Evolutionary conservation across 2,329 filamentous ascomycete genomes (phyloP), one percentile per base, ranked within the genome.

Genomic region (Phialophora chinensis): DNA sequence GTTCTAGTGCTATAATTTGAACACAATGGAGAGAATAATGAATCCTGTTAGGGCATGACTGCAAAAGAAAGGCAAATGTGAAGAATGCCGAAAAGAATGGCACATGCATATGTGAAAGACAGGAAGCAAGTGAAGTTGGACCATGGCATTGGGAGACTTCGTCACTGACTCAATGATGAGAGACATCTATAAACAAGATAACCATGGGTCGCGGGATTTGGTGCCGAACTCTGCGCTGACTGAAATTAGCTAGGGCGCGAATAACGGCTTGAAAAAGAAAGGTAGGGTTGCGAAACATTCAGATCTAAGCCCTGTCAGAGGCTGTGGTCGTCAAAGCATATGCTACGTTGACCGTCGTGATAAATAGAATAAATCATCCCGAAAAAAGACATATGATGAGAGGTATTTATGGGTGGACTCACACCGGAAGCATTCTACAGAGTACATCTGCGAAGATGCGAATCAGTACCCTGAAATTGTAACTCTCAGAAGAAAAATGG

Each of bases 271-370:
- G 11, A 23, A 38, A 49, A 25, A 64, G 8, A 58, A 65, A 17
- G 14, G n/a, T 31, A n/a, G 35, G 44, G 23, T 63, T 20, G 50
- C 56, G 20, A 20, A 62, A 11, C 59, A 73, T 66, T 80, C 78
- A 81, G 79, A 78, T 76, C 71, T 73, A 74, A 73, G 88, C 89
- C 89, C 83, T 88, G 89, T 91, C 89, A 91, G 82, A 88, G 89
- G 89, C 88, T 73, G 81, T 82, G 88, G 83, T 92, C 90, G 91
- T 91, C 90, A 92, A 90, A 81, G 85, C 86, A 79, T 82, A 86
- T 83, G 86, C 88, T 92, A 91, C 90, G 90, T 90, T 90, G 90
- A 92, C 90, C 90, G 90, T 92, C 90, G 90, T 92, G 90, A 91
- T 88, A 86, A 33, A 20, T 76, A 74, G 72, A 76, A 74, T 79